Percentiles rank a stretch among this genome's conserved stretches.
Evolutionary conservation across 768 basidiomycete genomes (phyloP).

Genomic region (Podaxis mareebaensis): DNA sequence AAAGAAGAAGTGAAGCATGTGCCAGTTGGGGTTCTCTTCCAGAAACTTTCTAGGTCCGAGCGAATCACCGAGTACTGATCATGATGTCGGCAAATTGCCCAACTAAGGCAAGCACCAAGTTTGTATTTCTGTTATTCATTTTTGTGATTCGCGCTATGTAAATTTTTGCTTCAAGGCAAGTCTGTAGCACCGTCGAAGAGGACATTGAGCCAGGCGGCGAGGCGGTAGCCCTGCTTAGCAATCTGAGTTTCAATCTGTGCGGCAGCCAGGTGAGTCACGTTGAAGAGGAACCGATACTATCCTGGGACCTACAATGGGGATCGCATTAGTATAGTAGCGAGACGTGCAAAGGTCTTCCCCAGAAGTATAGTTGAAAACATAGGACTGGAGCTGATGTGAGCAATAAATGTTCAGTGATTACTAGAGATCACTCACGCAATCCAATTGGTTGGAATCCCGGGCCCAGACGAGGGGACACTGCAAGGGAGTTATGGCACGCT

Average conservation of each 20-base stretch:
- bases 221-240: slow-evolving; percentile 47
- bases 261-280: not conserved
- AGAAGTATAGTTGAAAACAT: slow-evolving; percentile 41
- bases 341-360: slow-evolving; percentile 48
- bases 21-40: not conserved
- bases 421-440: slow-evolving; percentile 35
- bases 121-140: not conserved
- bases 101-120: not conserved
- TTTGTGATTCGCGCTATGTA: not conserved
- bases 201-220: slow-evolving; percentile 53
- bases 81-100: not conserved
- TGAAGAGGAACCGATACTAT: not conserved
- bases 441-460: slow-evolving; percentile 42
- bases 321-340: slow-evolving; percentile 35
- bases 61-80: not conserved
- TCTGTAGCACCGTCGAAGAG: slow-evolving; percentile 42
- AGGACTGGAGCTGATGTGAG: slow-evolving; percentile 29
- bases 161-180: slow-evolving; percentile 31
- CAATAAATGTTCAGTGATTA: not conserved
- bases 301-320: slow-evolving; percentile 32
- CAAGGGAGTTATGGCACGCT: slow-evolving; percentile 38
- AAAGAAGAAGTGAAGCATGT: slow-evolving; percentile 1
- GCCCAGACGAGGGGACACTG: slow-evolving; percentile 51
- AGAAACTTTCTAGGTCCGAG: not conserved
- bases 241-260: slow-evolving; percentile 44